Percentiles rank a stretch among this genome's conserved stretches.
These are phyloP conservation scores for Ramalina intermedia DNA, from an alignment of 495 filamentous ascomycete species.

Conservation along the genomic window DNA sequence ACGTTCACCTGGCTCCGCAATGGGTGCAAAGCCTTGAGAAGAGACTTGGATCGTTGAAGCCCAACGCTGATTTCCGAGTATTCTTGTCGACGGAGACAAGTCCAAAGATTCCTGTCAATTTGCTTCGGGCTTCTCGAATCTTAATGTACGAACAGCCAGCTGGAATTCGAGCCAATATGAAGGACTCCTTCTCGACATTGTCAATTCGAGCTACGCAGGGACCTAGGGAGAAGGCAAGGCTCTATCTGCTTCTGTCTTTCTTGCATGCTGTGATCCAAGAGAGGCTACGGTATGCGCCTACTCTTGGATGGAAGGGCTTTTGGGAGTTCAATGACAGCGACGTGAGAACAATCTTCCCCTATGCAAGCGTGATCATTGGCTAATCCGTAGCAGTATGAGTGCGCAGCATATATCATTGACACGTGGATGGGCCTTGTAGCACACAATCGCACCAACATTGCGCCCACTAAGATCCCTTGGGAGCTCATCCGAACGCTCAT, in stretches of 20 bases:
- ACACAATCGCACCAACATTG: conserved; percentile 74
- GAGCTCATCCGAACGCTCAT: conserved; percentile 88
- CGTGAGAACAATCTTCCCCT: conserved; percentile 42
- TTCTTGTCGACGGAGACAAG: conserved; percentile 98
- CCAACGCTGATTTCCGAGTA: conserved; percentile 82
- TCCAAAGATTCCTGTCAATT: conserved; percentile 91
- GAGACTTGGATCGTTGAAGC: conserved; percentile 85
- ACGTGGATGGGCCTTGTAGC: conserved; percentile 80
- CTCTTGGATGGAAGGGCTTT: conserved; percentile 93
- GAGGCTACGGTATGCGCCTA: conserved; percentile 85
- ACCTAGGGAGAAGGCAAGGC: conserved; percentile 78
- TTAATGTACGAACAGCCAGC: conserved; percentile 98
- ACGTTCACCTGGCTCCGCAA: conserved; percentile 88
- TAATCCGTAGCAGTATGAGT: conserved; percentile 63
- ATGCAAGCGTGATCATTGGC: background rate
- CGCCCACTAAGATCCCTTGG: conserved; percentile 89
- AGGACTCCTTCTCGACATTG: conserved; percentile 79
- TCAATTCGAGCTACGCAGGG: conserved; percentile 61
- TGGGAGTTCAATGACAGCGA: conserved; percentile 99
- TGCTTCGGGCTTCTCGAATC: conserved; percentile 82
- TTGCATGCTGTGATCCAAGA: conserved; percentile 95
- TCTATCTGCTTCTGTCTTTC: conserved; percentile 89
- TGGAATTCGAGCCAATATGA: conserved; percentile 96
- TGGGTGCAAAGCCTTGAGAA: conserved; percentile 98
- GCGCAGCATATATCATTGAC: conserved; percentile 89